Evolutionary conservation across 768 basidiomycete species (phyloP).

Genomic region (Mycena amicta): DNA sequence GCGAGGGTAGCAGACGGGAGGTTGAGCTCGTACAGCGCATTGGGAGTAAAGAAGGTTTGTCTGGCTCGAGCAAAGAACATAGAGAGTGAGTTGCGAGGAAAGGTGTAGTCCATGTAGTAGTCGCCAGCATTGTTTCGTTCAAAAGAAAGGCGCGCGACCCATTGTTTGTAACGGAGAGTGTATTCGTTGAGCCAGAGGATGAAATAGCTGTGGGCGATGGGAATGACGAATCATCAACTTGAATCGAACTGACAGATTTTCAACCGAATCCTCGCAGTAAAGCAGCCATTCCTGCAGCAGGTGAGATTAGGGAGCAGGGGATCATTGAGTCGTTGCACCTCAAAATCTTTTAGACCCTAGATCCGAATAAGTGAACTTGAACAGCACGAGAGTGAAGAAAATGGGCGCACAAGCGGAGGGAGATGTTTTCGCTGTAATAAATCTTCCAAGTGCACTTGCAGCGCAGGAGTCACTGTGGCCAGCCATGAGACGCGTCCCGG

Average conservation of each 20-base stretch:
- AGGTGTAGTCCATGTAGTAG: slow-evolving; percentile 42
- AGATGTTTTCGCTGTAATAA: slow-evolving; percentile 76
- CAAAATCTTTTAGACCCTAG: slow-evolving; percentile 70
- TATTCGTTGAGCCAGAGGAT: slow-evolving; percentile 83
- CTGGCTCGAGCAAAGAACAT: slow-evolving; percentile 81
- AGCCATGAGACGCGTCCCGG: slow-evolving; percentile 9
- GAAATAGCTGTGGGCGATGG: slow-evolving; percentile 58
- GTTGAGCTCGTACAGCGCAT: slow-evolving; percentile 70
- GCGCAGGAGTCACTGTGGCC: slow-evolving; percentile 61
- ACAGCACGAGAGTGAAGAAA: slow-evolving; percentile 1
- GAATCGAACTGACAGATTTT: slow-evolving; percentile 61
- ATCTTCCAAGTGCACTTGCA: slow-evolving; percentile 71
- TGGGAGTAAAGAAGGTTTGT: slow-evolving; percentile 78
- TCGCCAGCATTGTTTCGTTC: slow-evolving; percentile 34
- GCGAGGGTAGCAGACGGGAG: slow-evolving; percentile 67
- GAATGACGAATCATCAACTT: slow-evolving; percentile 6
- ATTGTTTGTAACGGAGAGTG: slow-evolving; percentile 49
- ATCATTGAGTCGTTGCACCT: slow-evolving; percentile 34
- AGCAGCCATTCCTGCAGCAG: slow-evolving; percentile 68
- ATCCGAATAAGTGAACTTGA: background rate
- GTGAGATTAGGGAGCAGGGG: slow-evolving; percentile 7
- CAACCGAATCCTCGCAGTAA: slow-evolving; percentile 74
- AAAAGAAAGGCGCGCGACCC: slow-evolving; percentile 39
- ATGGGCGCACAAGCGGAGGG: slow-evolving; percentile 60
- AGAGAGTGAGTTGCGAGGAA: slow-evolving; percentile 63